Percentiles rank a stretch among this genome's conserved stretches.
Evolutionary conservation across 1,139 yeast genomes (phyloP).

Genomic region (Spathaspora sp.): DNA sequence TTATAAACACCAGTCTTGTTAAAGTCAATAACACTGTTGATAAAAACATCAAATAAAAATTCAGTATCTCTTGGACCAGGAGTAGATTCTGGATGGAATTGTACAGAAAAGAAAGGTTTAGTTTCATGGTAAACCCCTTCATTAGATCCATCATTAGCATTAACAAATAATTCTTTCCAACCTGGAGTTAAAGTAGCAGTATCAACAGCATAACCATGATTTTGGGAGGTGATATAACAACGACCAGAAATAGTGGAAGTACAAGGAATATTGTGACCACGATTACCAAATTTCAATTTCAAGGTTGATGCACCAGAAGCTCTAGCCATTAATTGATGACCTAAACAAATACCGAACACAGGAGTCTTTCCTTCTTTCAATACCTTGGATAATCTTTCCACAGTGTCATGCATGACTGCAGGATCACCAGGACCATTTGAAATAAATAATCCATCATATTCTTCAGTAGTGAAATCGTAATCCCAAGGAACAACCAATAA

Average conservation of each 20-base stretch:
- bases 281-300: conserved; percentile 96
- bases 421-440: conserved; percentile 99
- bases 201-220: conserved; percentile 98
- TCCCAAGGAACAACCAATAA: conserved; percentile 96
- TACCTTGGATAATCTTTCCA: conserved; percentile 55
- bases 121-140: conserved; percentile 95
- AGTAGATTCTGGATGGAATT: conserved; percentile 98
- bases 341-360: conserved; percentile 96
- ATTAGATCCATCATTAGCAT: conserved; percentile 95
- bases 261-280: conserved; percentile 99
- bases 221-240: conserved; percentile 98
- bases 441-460: conserved; percentile 91
- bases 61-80: conserved; percentile 99
- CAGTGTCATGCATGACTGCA: conserved; percentile 70
- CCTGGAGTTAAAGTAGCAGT: conserved; percentile 66
- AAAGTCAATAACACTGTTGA: conserved; percentile 71
- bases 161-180: conserved; percentile 94
- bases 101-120: conserved; percentile 95
- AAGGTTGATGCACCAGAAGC: conserved; percentile 92
- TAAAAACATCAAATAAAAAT: conserved; percentile 91
- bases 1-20: conserved; percentile 56
- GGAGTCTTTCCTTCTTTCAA: conserved; percentile 69
- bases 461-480: conserved; percentile 73
- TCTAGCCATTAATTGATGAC: conserved; percentile 95
- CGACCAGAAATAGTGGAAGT: conserved; percentile 90